Base-by-base conservation (phyloP, 1,139 yeast genomes). In the Protomyces lactucae-debilis region DNA sequence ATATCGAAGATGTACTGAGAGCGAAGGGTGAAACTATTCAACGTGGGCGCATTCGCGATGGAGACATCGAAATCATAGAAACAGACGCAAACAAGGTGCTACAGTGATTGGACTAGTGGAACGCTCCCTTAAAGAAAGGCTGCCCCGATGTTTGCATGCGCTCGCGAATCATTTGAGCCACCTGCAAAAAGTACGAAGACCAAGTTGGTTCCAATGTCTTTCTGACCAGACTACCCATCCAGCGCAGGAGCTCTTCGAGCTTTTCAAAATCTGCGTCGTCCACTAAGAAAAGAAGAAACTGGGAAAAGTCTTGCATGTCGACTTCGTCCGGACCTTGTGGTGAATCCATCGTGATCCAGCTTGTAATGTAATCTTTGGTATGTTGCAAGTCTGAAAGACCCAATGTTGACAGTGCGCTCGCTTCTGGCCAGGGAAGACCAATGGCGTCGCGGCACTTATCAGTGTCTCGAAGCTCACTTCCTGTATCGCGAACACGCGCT, bases 21-120 rank as follows among this genome's bases (percentile, higher is more conserved):
- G 85, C 86, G 0, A 82, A 87, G 70, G 97, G 97, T 1, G 91
- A 91, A 70, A 78, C 82, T 10, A 83, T 91, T 12, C 83, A 86
- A 0, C 82, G 84, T 23, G 73, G 75, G 9, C n/a, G 28, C 23
- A 48, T 18, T 66, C 72, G 54, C 16, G 54, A 60, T 6, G 66
- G 64, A 3, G 67, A 57, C 37, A 43, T 54, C 21, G 64, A 53
- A 23, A 39, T 57, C 16, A 48, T 48, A 14, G 59, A 59, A 25
- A 48, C 53, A 10, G 63, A 48, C 3, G 51, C 18, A 6, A 43
- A 43, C 4, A 28, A 28, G 32, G 8, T 28, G 32, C 32, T 28
- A 4, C 32, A 28, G 32, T 28, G 32, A 28, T 1, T 28, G 32
- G 1, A 28, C 32, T 28, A 28, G 32, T 28, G 32, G 32, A 28